phyloP scores from a whole-genome alignment of 2,329 filamentous ascomycete genomes.

The Calonectria pauciramosa region DNA sequence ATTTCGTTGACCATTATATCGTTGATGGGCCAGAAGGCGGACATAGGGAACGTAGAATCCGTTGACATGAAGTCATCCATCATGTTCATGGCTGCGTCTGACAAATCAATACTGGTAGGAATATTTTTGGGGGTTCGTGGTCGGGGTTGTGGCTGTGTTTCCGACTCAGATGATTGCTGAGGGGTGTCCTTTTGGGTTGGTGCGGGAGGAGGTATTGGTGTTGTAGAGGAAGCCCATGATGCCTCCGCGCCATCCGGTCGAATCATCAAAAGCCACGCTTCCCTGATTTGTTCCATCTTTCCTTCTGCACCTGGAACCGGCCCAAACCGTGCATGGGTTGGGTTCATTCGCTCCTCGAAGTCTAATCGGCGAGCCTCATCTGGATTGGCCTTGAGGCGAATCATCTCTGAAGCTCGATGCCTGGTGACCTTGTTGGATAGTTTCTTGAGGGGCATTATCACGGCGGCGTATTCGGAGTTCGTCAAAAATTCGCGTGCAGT shows the following conservation, averaged over 20 bases:
- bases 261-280: conserved; percentile 67
- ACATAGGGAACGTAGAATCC: conserved; percentile 29
- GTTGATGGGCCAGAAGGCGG: conserved; percentile 42
- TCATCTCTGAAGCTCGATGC: conserved; percentile 65
- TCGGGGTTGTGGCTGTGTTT: conserved; percentile 21
- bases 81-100: conserved; percentile 47
- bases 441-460: conserved; percentile 68
- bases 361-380: conserved; percentile 65
- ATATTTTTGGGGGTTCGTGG: conserved; percentile 37
- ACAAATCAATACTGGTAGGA: conserved; percentile 43
- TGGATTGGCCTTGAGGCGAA: conserved; percentile 61
- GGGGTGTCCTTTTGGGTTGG: neutral
- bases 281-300: conserved; percentile 59
- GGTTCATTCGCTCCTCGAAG: conserved; percentile 60
- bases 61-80: conserved; percentile 41
- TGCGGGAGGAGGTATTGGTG: conserved; percentile 18
- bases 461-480: conserved; percentile 60
- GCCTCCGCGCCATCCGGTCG: conserved; percentile 47
- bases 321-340: conserved; percentile 61
- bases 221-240: conserved; percentile 25
- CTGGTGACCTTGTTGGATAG: conserved; percentile 66
- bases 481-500: conserved; percentile 59
- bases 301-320: conserved; percentile 62
- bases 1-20: conserved; percentile 36
- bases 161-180: neutral